A percentile compares a stretch with the other conserved stretches of the same genome.
phyloP scores from a whole-genome alignment of 106 monocot genomes.

The Phalaenopsis equestris region DNA sequence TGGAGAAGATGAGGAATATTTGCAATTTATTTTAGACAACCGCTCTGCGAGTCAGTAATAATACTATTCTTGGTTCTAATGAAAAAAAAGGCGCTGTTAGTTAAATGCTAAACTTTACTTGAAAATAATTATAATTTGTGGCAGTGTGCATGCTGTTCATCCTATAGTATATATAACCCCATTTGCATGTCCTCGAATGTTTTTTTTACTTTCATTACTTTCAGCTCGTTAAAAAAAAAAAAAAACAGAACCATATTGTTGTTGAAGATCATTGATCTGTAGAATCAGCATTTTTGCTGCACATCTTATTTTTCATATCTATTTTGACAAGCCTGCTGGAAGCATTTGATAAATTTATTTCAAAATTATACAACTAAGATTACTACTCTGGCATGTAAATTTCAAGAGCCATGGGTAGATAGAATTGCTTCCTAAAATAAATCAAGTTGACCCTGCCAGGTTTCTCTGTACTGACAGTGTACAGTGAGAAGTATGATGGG shows the following conservation, averaged over 20 bases:
- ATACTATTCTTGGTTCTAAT: too few species aligned
- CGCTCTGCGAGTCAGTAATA: too few species aligned
- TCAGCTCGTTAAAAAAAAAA: background rate
- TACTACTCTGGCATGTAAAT: conserved; percentile 49
- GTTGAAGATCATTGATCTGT: background rate
- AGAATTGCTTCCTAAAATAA: conserved; percentile 57
- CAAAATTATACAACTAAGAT: background rate
- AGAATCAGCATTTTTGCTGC: background rate
- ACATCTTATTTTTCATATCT: too few species aligned
- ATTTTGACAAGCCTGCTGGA: background rate
- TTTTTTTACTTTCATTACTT: background rate
- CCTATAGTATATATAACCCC: background rate
- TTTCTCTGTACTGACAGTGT: conserved; percentile 65
- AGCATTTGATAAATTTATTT: background rate
- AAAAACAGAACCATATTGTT: background rate
- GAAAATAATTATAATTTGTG: background rate
- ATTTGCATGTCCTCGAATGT: background rate
- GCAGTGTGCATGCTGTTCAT: background rate
- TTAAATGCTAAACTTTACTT: background rate
- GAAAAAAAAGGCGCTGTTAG: background rate
- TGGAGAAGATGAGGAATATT: too few species aligned
- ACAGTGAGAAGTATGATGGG: conserved; percentile 30
- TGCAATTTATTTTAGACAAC: too few species aligned
- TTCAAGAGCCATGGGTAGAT: conserved; percentile 46
- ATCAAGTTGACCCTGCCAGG: conserved; percentile 37